Conservation (phyloP, 164 flowering plant genomes). For the Malania oleifera region DNA sequence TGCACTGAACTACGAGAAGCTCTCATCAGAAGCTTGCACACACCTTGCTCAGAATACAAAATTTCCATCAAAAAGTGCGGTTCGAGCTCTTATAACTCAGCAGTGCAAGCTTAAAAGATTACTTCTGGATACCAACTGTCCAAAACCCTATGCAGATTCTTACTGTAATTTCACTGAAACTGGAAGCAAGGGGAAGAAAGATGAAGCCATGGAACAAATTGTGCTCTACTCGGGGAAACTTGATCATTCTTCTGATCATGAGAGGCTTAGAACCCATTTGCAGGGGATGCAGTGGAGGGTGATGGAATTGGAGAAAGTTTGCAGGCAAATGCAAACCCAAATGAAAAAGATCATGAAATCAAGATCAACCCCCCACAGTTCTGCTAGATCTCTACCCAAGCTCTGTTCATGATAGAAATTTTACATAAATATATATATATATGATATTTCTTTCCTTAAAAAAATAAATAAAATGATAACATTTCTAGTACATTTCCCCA, state of each 20-base stretch:
- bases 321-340: slow-evolving; percentile 75
- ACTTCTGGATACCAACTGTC: slow-evolving; percentile 26
- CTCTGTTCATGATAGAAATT: slow-evolving; percentile 57
- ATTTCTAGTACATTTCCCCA: no score
- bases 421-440: no score
- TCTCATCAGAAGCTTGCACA: slow-evolving; percentile 38
- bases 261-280: slow-evolving; percentile 54
- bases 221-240: slow-evolving; percentile 50
- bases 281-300: slow-evolving; percentile 92
- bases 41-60: slow-evolving; percentile 41
- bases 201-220: slow-evolving; percentile 30
- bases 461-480: no score
- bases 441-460: no score
- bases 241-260: slow-evolving; percentile 39
- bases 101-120: slow-evolving; percentile 50
- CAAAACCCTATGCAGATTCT: slow-evolving; percentile 11
- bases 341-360: slow-evolving; percentile 50
- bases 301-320: slow-evolving; percentile 74
- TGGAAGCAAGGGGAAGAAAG: slow-evolving; percentile 17
- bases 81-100: slow-evolving; percentile 42
- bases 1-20: slow-evolving; percentile 51
- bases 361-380: slow-evolving; percentile 21
- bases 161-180: slow-evolving; percentile 19
- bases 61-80: slow-evolving; percentile 39
- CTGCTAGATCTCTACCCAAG: slow-evolving; percentile 55